These are phyloP conservation scores for Ophiostoma pallidulum DNA, from an alignment of 2,329 filamentous ascomycete genomes.

Conservation along the genomic window DNA sequence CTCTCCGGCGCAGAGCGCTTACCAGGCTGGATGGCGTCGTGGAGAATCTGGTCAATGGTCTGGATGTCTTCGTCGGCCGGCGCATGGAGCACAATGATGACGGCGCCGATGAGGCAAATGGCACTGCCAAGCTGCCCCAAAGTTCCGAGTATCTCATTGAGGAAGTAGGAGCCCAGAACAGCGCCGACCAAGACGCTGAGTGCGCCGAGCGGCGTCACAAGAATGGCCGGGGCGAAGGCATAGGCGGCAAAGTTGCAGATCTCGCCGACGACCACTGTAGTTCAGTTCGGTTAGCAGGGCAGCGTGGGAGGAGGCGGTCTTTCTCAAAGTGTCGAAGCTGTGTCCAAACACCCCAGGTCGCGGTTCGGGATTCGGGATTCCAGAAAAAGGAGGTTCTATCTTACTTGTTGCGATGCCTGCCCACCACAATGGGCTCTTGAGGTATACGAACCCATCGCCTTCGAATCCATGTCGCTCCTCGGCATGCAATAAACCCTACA, in stretches of 20 bases:
- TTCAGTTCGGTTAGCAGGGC: conserved; percentile 4
- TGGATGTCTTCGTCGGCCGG: conserved; percentile 86
- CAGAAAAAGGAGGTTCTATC: conserved; percentile 32
- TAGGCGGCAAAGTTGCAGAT: conserved; percentile 97
- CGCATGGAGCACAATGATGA: conserved; percentile 95
- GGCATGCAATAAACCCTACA: conserved; percentile 59
- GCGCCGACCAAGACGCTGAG: conserved; percentile 92
- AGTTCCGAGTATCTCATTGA: conserved; percentile 81
- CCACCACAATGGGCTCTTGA: conserved; percentile 97
- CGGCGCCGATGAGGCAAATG: conserved; percentile 88
- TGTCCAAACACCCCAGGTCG: no score
- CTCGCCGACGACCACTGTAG: conserved; percentile 78
- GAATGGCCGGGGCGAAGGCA: conserved; percentile 95
- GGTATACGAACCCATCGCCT: conserved; percentile 88
- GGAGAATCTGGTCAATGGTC: conserved; percentile 83
- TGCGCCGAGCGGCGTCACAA: conserved; percentile 90
- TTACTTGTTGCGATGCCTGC: conserved; percentile 80
- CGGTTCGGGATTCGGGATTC: no score
- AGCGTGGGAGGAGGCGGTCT: no score
- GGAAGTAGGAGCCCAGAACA: conserved; percentile 87
- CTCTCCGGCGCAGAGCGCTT: conserved; percentile 26
- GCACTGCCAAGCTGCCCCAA: conserved; percentile 92
- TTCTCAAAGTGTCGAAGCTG: no score
- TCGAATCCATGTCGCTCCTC: conserved; percentile 91
- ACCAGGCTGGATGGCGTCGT: conserved; percentile 89